Evolutionary conservation across 1,284 basidiomycete genomes (phyloP), one percentile per base, ranked within the genome.

Genomic region (Sanghuangporus sanghuang): DNA sequence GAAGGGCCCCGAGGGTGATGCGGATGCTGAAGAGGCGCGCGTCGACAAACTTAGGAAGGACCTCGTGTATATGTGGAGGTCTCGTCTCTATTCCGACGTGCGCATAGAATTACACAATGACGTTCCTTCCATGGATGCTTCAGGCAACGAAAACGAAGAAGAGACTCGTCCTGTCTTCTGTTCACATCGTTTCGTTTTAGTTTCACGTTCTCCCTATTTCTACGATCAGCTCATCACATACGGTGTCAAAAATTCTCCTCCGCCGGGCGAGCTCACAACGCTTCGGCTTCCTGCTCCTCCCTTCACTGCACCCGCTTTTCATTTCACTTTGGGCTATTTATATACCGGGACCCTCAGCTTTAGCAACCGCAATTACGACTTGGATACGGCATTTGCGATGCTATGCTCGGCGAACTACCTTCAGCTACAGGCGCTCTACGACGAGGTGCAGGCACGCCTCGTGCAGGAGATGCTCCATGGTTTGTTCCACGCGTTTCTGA

Each of bases 331-430:
- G 35, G 96, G 96, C 14, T 96, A 90, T 75, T 83, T 96, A 59
- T 98, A 98, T 72, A 94, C 95, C 11, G 96, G 96, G 50, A 96
- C 94, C 6, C 87, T 99, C 57, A 82, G 90, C 54, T 97, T 98
- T 73, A 95, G 93, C 3, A 93, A 97, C 71, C 83, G 96, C 18
- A 90, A 92, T 0, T 97, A 95, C 74, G 95, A 98, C 77, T 85
- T 98, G 65, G 82, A 89, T 54, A 98, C 95, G 14, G 92, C 93
- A 0, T 94, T 98, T 73, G 85, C 92, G 65, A 93, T 98, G 69
- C 86, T 95, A 76, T 86, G 89, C 36, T 87, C 93, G 0, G 89
- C 95, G 2, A 79, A 83, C 18, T 98, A 96, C 74, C 87, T 98
- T 48, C 82, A 84, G 56, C 79, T 98, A 48, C 78, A 87, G n/a